Percentiles rank a stretch among this genome's conserved stretches.
phyloP scores from a whole-genome alignment of 768 basidiomycete genomes.

The Leucosporidium creatinivorum region DNA sequence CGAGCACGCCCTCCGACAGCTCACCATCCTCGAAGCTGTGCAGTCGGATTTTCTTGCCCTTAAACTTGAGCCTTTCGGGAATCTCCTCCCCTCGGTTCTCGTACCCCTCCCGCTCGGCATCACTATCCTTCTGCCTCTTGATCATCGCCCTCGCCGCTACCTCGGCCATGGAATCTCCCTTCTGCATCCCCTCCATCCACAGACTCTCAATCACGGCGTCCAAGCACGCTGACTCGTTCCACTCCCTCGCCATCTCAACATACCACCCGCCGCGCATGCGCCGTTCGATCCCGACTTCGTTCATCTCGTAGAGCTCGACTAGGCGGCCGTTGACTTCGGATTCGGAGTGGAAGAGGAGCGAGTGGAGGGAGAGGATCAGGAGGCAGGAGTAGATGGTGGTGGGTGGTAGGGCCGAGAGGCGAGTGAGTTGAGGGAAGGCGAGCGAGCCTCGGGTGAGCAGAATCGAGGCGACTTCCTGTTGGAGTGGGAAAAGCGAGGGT shows the following conservation, averaged over 20 bases:
- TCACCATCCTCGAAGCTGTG: background rate
- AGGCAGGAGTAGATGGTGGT: slow-evolving; percentile 14
- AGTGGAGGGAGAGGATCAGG: slow-evolving; percentile 29
- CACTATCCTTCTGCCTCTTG: background rate
- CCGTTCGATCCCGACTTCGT: slow-evolving; percentile 19
- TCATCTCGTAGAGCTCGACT: slow-evolving; percentile 31
- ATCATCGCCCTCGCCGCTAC: background rate
- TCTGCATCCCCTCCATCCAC: background rate
- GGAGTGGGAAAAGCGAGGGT: too few species aligned
- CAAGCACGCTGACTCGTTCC: background rate
- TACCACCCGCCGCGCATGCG: slow-evolving; percentile 19
- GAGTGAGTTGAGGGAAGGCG: slow-evolving; percentile 25
- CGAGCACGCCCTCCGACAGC: too few species aligned
- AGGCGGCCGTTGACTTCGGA: slow-evolving; percentile 23
- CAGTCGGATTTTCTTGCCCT: background rate
- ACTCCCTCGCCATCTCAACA: slow-evolving; percentile 20
- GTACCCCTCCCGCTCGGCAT: too few species aligned
- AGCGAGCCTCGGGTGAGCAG: slow-evolving; percentile 28
- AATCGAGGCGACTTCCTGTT: slow-evolving; percentile 26
- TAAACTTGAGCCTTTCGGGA: slow-evolving; percentile 3
- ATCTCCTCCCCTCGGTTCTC: background rate
- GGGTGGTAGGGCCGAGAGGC: slow-evolving; percentile 24
- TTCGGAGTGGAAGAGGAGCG: slow-evolving; percentile 29
- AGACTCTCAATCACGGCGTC: background rate
- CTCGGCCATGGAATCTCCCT: background rate